These are phyloP conservation scores for Xylaria digitata DNA, from an alignment of 2,329 filamentous ascomycete genomes.

Conservation along the genomic window DNA sequence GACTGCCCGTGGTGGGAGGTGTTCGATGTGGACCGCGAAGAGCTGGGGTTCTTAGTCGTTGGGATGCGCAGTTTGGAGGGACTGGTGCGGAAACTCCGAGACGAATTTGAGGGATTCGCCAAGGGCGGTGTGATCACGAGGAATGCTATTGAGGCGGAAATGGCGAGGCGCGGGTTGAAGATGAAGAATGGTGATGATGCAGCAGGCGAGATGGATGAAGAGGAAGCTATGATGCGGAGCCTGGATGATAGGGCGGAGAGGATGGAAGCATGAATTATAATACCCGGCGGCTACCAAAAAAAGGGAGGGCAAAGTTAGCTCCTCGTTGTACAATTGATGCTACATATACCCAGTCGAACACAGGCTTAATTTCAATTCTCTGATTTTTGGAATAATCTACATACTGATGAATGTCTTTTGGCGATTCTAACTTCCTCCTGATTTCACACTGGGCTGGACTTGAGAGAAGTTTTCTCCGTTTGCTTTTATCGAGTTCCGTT, in stretches of 20 bases:
- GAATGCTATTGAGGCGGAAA: conserved; percentile 67
- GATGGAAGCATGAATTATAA: conserved; percentile 41
- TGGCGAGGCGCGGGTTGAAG: conserved; percentile 63
- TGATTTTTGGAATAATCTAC: not conserved
- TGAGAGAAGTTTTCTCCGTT: not conserved
- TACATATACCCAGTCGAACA: conserved; percentile 3
- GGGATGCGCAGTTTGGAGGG: conserved; percentile 82
- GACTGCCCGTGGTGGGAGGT: conserved; percentile 96
- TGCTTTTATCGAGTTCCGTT: not conserved
- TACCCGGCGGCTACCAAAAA: not conserved
- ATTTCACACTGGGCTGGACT: not conserved
- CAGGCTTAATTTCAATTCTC: not conserved
- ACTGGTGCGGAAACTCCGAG: conserved; percentile 71
- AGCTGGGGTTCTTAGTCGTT: conserved; percentile 91
- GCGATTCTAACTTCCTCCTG: not conserved
- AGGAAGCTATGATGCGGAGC: conserved; percentile 57
- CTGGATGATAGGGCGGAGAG: conserved; percentile 52
- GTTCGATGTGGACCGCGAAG: conserved; percentile 94
- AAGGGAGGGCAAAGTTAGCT: not conserved
- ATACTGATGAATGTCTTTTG: not conserved
- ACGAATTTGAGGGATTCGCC: conserved; percentile 62
- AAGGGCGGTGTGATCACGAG: conserved; percentile 66
- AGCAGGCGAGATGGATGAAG: conserved; percentile 52
- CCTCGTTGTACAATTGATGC: not conserved
- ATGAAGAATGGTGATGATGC: conserved; percentile 47